These are phyloP conservation scores for Aspergillus hancockii DNA, from an alignment of 495 filamentous ascomycete species.

Conservation along the genomic window DNA sequence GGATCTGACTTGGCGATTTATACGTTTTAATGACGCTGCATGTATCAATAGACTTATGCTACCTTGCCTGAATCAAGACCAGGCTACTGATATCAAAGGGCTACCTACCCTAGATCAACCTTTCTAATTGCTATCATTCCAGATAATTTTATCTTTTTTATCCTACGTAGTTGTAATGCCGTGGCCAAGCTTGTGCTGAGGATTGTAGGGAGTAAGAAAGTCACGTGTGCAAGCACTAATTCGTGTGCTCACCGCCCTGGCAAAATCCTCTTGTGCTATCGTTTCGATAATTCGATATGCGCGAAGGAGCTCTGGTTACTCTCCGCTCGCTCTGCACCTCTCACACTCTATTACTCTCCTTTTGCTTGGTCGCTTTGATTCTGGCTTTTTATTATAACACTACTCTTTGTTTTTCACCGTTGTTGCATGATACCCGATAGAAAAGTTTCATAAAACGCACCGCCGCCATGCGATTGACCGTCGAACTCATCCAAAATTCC, in stretches of 20 bases:
- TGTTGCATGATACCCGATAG: conserved; percentile 22
- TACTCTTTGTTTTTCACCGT: conserved; percentile 1
- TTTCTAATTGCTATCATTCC: background rate
- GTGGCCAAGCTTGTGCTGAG: background rate
- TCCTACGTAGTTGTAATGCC: background rate
- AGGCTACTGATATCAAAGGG: background rate
- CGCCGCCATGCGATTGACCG: conserved; percentile 83
- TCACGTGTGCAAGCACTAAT: conserved; percentile 4
- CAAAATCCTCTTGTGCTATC: conserved; percentile 15
- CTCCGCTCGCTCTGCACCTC: background rate
- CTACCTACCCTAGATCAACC: background rate
- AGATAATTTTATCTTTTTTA: background rate
- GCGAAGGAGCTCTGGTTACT: conserved; percentile 4
- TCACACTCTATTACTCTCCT: conserved; percentile 3
- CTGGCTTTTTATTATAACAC: background rate
- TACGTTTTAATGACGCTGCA: conserved; percentile 13
- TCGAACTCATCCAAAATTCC: conserved; percentile 86
- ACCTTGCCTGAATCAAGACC: background rate
- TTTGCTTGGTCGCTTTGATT: background rate
- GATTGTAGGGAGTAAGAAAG: no score
- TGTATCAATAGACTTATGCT: conserved; percentile 13
- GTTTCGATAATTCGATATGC: conserved; percentile 4
- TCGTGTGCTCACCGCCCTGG: conserved; percentile 17
- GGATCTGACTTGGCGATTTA: conserved; percentile 7
- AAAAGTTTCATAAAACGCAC: conserved; percentile 8